Evolutionary conservation across 2,329 filamentous ascomycete genomes (phyloP).

Genomic region (Trichoderma koningii): DNA sequence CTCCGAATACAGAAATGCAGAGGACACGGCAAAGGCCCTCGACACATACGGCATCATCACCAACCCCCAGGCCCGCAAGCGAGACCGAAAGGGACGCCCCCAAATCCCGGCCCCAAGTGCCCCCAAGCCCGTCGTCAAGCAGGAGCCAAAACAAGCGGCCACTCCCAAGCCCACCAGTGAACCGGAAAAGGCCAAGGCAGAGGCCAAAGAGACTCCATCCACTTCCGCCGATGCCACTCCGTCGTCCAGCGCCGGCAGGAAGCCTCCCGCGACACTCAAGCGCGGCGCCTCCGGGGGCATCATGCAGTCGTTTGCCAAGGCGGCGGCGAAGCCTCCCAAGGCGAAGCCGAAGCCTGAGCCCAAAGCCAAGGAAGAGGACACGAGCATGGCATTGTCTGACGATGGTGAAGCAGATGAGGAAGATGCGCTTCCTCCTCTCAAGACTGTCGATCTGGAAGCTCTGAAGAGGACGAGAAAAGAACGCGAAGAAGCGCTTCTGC

Average conservation of each 20-base stretch:
- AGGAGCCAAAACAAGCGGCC: neutral
- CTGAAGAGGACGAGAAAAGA: conserved; percentile 39
- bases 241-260: conserved; percentile 38
- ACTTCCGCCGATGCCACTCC: conserved; percentile 36
- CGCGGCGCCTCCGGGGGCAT: conserved; percentile 63
- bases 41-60: conserved; percentile 72
- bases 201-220: conserved; percentile 33
- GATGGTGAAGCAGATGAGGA: conserved; percentile 46
- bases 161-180: conserved; percentile 24
- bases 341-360: conserved; percentile 51
- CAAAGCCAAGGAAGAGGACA: conserved; percentile 38
- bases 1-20: conserved; percentile 54
- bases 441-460: conserved; percentile 34
- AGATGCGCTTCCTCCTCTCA: conserved; percentile 36
- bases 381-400: conserved; percentile 41
- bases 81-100: conserved; percentile 46
- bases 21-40: conserved; percentile 61
- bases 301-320: conserved; percentile 78
- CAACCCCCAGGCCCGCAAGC: conserved; percentile 66
- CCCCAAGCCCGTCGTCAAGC: conserved; percentile 28
- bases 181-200: conserved; percentile 38
- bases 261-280: conserved; percentile 49
- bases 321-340: conserved; percentile 40
- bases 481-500: conserved; percentile 44
- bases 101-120: conserved; percentile 33